These are phyloP conservation scores for Globisporangium alternatum DNA, from an alignment of 352 stramenopile genomes.

Conservation along the genomic window DNA sequence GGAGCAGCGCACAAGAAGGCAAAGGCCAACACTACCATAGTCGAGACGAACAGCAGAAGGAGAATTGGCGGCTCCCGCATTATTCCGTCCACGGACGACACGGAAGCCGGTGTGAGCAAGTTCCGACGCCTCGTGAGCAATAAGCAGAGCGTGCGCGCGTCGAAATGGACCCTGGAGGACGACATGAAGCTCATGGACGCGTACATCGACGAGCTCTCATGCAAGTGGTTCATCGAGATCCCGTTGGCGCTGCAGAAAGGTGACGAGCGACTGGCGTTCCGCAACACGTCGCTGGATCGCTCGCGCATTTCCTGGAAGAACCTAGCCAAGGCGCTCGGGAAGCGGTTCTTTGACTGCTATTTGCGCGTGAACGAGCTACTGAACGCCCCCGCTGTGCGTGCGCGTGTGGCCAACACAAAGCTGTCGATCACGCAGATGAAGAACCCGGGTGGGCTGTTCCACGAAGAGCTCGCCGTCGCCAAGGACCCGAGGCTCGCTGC, in stretches of 20 bases:
- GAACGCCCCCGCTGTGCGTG: constrained; percentile 53
- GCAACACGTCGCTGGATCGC: constrained; percentile 46
- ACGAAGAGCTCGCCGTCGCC: constrained; percentile 61
- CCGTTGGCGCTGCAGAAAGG: constrained; percentile 60
- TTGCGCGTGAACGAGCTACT: constrained; percentile 68
- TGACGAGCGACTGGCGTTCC: constrained; percentile 69
- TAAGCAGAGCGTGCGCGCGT: constrained; percentile 52
- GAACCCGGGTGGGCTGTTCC: constrained; percentile 66
- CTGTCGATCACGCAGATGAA: constrained; percentile 56
- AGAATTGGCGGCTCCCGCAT: constrained; percentile 19
- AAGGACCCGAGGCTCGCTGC: constrained; percentile 60
- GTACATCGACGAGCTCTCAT: constrained; percentile 73
- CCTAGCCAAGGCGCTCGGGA: constrained; percentile 53
- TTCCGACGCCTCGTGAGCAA: constrained; percentile 44
- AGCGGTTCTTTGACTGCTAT: constrained; percentile 64
- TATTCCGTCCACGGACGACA: constrained; percentile 28
- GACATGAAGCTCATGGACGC: constrained; percentile 65
- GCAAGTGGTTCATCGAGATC: constrained; percentile 77
- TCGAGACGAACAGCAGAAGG: not conserved
- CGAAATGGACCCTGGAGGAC: constrained; percentile 62
- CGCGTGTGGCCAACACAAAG: constrained; percentile 60
- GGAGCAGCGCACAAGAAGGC: constrained; percentile 19
- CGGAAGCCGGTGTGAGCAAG: constrained; percentile 32
- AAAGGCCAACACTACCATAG: constrained; percentile 10
- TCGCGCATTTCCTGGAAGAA: constrained; percentile 75